Percentiles rank a stretch among this genome's conserved stretches.
phyloP scores from a whole-genome alignment of 2,329 filamentous ascomycete species.

The Byssothecium circinans region DNA sequence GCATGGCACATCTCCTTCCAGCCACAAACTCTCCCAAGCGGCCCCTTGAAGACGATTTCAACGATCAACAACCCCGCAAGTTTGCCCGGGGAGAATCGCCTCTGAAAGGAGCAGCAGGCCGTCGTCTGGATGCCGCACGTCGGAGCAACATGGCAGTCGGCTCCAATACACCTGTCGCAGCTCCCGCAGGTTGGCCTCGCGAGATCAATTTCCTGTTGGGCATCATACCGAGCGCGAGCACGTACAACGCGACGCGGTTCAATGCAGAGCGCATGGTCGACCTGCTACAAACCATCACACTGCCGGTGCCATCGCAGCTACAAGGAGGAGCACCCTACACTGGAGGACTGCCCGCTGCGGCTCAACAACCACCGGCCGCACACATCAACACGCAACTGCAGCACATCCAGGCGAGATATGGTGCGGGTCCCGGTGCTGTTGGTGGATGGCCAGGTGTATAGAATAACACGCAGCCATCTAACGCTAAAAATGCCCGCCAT shows the following conservation, averaged over 20 bases:
- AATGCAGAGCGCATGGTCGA: constrained; percentile 71
- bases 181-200: constrained; percentile 71
- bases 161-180: constrained; percentile 32
- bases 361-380: constrained; percentile 4
- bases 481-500: no score
- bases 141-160: constrained; percentile 43
- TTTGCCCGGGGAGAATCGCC: constrained; percentile 88
- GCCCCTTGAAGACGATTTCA: constrained; percentile 63
- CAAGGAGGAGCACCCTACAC: constrained; percentile 5
- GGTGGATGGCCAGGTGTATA: constrained; percentile 3
- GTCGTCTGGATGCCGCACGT: constrained; percentile 76
- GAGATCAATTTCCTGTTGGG: constrained; percentile 59
- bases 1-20: constrained; percentile 24
- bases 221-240: constrained; percentile 72
- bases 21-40: constrained; percentile 51
- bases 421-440: constrained; percentile 8
- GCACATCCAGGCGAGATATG: constrained; percentile 37
- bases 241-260: constrained; percentile 72
- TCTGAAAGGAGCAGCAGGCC: constrained; percentile 84
- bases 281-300: constrained; percentile 61
- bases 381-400: constrained; percentile 24
- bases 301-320: constrained; percentile 18
- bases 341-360: neutral
- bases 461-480: no score
- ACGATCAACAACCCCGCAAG: constrained; percentile 79